Evolutionary conservation across 2,329 filamentous ascomycete genomes (phyloP).

Genomic region (Blumeria hordei): DNA sequence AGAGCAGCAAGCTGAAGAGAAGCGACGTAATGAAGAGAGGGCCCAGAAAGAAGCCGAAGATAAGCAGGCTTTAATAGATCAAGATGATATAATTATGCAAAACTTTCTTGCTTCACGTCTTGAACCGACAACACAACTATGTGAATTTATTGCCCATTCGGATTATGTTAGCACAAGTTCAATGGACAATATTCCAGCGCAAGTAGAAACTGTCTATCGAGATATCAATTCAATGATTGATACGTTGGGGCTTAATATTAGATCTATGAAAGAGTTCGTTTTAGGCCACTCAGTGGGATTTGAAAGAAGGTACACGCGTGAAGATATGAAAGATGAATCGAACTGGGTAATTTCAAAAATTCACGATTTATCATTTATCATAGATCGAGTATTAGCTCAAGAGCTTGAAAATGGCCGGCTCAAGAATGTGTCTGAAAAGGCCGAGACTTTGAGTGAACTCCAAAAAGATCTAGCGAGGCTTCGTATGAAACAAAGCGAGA

Average conservation of each 20-base stretch:
- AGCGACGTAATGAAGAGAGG: constrained; percentile 16
- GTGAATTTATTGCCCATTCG: constrained; percentile 42
- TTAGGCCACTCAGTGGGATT: constrained; percentile 36
- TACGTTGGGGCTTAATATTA: constrained; percentile 65
- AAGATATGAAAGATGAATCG: constrained; percentile 44
- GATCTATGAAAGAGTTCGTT: constrained; percentile 32
- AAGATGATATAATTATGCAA: constrained; percentile 46
- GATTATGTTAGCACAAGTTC: constrained; percentile 24
- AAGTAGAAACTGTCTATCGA: constrained; percentile 44
- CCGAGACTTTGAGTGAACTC: constrained; percentile 43
- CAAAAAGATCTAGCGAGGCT: constrained; percentile 47
- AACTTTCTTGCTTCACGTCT: constrained; percentile 34
- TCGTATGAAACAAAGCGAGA: constrained; percentile 50
- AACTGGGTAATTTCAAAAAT: constrained; percentile 60
- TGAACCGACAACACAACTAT: constrained; percentile 34
- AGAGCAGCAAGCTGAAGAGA: constrained; percentile 11
- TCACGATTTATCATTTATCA: constrained; percentile 36
- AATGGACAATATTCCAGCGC: constrained; percentile 30
- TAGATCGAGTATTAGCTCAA: constrained; percentile 37
- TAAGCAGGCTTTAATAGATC: constrained; percentile 32
- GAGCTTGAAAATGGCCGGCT: constrained; percentile 45
- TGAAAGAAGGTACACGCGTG: constrained; percentile 29
- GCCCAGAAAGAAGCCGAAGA: constrained; percentile 32
- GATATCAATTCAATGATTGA: constrained; percentile 91
- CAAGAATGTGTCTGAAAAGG: constrained; percentile 40